A percentile compares a stretch with the other conserved stretches of the same genome.
phyloP scores from a whole-genome alignment of 257 asterid genomes.

The Ilex asprella region DNA sequence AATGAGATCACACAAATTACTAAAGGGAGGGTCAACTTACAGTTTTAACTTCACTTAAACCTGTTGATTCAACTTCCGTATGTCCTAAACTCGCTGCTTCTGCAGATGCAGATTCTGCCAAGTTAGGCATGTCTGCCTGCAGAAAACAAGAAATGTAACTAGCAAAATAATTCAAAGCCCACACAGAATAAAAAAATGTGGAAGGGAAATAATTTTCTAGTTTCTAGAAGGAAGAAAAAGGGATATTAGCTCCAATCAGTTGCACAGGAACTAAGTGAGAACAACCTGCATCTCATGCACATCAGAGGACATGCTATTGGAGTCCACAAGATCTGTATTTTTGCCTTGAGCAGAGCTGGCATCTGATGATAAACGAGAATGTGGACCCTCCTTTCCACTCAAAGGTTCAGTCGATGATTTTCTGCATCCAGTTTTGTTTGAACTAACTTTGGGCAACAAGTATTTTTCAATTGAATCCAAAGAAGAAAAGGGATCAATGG shows the following conservation, averaged over 20 bases:
- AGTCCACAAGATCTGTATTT: conserved; percentile 27
- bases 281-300: conserved; percentile 39
- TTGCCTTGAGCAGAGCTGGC: conserved; percentile 32
- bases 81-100: conserved; percentile 30
- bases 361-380: conserved; percentile 33
- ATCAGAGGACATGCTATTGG: conserved; percentile 25
- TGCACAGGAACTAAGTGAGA: conserved; percentile 1
- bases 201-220: conserved; percentile 4
- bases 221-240: conserved; percentile 3
- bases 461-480: conserved; percentile 58
- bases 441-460: conserved; percentile 55
- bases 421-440: conserved; percentile 25
- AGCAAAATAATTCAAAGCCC: neutral
- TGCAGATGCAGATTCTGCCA: conserved; percentile 30
- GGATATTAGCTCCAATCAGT: conserved; percentile 2
- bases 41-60: conserved; percentile 20
- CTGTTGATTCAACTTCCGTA: conserved; percentile 23
- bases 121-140: conserved; percentile 35
- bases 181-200: neutral
- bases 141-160: neutral
- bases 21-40: conserved; percentile 34
- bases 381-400: conserved; percentile 29
- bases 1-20: conserved; percentile 3
- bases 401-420: conserved; percentile 20
- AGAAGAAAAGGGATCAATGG: conserved; percentile 81